A percentile compares a stretch with the other conserved stretches of the same genome.
phyloP scores from a whole-genome alignment of 2,329 filamentous ascomycete genomes.

The Daldinia sp. region DNA sequence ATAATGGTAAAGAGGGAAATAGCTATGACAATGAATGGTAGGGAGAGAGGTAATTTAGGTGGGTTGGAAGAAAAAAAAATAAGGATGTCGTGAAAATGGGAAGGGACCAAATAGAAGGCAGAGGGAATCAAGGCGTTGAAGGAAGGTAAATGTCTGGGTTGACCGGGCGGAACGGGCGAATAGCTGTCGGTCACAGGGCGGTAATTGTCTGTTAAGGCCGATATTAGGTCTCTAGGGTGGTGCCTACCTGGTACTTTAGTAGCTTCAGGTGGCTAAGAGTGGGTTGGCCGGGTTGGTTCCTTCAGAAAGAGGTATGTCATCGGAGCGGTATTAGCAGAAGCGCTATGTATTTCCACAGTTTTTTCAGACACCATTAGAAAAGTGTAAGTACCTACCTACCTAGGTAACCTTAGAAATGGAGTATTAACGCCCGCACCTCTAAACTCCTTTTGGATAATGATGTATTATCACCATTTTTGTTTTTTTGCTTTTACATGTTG shows the following conservation, averaged over 20 bases:
- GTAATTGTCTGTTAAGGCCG: slow-evolving; percentile 35
- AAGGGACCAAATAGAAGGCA: slow-evolving; percentile 30
- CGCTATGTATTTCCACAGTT: not conserved
- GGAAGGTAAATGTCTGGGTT: slow-evolving; percentile 36
- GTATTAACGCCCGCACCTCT: slow-evolving; percentile 12
- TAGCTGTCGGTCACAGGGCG: slow-evolving; percentile 11
- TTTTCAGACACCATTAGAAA: not conserved
- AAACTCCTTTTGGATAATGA: slow-evolving; percentile 27
- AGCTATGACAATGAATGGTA: slow-evolving; percentile 20
- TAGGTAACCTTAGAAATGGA: no score
- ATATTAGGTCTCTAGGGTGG: slow-evolving; percentile 20
- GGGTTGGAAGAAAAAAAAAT: not conserved
- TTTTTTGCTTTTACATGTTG: not conserved
- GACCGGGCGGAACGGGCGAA: slow-evolving; percentile 39
- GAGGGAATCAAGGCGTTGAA: slow-evolving; percentile 25
- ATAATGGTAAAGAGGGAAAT: slow-evolving; percentile 13
- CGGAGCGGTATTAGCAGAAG: slow-evolving; percentile 8
- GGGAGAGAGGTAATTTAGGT: slow-evolving; percentile 14
- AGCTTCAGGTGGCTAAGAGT: slow-evolving; percentile 28
- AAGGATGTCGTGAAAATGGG: slow-evolving; percentile 14
- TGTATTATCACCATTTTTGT: not conserved
- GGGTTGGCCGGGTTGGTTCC: slow-evolving; percentile 19
- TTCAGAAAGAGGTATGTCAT: slow-evolving; percentile 17
- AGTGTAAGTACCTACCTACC: no score
- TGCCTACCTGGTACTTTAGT: slow-evolving; percentile 15